These are phyloP conservation scores for Taiwanofungus camphoratus DNA, from an alignment of 1,284 basidiomycete genomes.

Conservation along the genomic window DNA sequence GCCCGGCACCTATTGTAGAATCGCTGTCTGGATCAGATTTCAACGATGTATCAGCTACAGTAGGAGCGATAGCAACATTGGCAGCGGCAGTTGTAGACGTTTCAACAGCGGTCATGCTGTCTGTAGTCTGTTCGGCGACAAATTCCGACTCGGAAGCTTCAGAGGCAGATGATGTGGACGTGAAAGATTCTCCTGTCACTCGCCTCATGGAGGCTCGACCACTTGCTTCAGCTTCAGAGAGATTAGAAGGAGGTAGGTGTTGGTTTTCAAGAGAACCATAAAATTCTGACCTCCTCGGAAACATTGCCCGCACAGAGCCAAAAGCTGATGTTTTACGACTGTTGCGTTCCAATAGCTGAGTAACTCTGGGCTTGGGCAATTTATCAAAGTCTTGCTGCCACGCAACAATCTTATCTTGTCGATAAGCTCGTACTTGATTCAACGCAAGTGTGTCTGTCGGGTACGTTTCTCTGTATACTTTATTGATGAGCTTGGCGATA, in stretches of 20 bases:
- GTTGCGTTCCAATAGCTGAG: slow-evolving; percentile 39
- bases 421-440: slow-evolving; percentile 80
- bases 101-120: background rate
- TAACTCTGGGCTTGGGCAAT: slow-evolving; percentile 55
- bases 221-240: slow-evolving; percentile 76
- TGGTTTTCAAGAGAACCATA: slow-evolving; percentile 45
- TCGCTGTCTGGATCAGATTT: slow-evolving; percentile 72
- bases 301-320: slow-evolving; percentile 62
- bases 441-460: slow-evolving; percentile 85
- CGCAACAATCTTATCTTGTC: slow-evolving; percentile 94
- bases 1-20: slow-evolving; percentile 81
- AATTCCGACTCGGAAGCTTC: slow-evolving; percentile 48
- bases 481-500: slow-evolving; percentile 71
- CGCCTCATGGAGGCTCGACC: slow-evolving; percentile 35
- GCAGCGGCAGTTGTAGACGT: background rate
- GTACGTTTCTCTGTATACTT: slow-evolving; percentile 74
- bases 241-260: slow-evolving; percentile 55
- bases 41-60: slow-evolving; percentile 1
- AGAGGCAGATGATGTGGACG: slow-evolving; percentile 45
- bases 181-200: slow-evolving; percentile 47
- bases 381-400: slow-evolving; percentile 89
- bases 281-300: slow-evolving; percentile 55
- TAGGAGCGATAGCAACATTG: background rate
- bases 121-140: slow-evolving; percentile 23
- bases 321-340: slow-evolving; percentile 56